These are phyloP conservation scores for Thalassiosira hispida DNA, from an alignment of 352 stramenopile species.

Conservation along the genomic window DNA sequence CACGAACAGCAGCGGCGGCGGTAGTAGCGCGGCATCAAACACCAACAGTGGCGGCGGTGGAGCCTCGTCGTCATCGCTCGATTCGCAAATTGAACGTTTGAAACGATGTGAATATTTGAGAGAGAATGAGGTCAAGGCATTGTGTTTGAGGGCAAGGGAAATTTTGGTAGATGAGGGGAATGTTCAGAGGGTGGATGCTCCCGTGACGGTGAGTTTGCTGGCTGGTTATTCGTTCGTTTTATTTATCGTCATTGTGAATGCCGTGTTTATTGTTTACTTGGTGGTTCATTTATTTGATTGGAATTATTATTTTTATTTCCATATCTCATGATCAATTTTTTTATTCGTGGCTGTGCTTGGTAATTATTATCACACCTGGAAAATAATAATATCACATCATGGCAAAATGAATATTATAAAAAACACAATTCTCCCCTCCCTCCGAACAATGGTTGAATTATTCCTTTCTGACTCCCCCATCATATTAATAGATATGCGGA, in stretches of 20 bases:
- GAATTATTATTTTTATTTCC: not conserved
- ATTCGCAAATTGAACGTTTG: slow-evolving; percentile 86
- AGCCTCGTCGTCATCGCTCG: slow-evolving; percentile 69
- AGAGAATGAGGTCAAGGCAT: slow-evolving; percentile 96
- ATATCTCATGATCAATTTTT: not conserved
- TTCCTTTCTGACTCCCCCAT: no score
- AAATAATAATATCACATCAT: not conserved
- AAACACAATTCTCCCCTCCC: not conserved
- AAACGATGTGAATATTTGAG: slow-evolving; percentile 98
- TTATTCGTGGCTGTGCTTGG: no score
- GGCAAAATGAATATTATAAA: not conserved
- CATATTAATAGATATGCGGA: slow-evolving; percentile 91
- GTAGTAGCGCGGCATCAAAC: not conserved
- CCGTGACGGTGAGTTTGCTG: slow-evolving; percentile 96
- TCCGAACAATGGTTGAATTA: no score
- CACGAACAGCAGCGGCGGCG: not conserved
- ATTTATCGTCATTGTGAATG: slow-evolving; percentile 1
- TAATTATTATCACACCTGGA: not conserved
- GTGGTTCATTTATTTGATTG: not conserved
- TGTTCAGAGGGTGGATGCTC: slow-evolving; percentile 98
- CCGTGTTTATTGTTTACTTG: not conserved
- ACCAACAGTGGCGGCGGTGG: slow-evolving; percentile 9
- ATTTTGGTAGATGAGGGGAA: slow-evolving; percentile 99
- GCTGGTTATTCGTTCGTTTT: no score
- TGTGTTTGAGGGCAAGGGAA: slow-evolving; percentile 97